Conservation (phyloP, 192 early-diverging fungal genomes). For the Phlyctochytrium arcticum region DNA sequence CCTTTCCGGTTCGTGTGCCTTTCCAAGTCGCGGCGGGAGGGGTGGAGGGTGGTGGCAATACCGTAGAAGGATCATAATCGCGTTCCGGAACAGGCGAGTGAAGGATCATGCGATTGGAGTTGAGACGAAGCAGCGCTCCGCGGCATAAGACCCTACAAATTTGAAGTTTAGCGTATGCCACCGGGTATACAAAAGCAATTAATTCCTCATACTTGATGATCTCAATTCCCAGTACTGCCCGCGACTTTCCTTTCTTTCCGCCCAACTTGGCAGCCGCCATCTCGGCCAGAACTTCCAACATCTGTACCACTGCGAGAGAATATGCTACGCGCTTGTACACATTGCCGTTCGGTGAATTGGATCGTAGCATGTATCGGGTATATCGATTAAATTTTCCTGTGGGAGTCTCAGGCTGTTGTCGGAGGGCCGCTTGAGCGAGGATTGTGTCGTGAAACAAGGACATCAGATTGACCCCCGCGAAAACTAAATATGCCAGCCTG, state of each 20-base stretch:
- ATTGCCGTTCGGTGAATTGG: slow-evolving; percentile 26
- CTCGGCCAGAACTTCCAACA: slow-evolving; percentile 68
- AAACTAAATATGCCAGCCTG: slow-evolving; percentile 45
- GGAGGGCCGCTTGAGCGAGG: slow-evolving; percentile 44
- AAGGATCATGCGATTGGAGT: slow-evolving; percentile 55
- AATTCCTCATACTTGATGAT: slow-evolving; percentile 52
- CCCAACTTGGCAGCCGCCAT: slow-evolving; percentile 70
- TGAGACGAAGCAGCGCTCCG: slow-evolving; percentile 46
- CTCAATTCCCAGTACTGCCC: slow-evolving; percentile 61
- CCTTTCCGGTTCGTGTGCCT: slow-evolving; percentile 47
- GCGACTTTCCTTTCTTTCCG: slow-evolving; percentile 58
- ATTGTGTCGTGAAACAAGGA: slow-evolving; percentile 86
- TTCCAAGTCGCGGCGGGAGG: slow-evolving; percentile 37
- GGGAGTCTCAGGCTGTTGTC: slow-evolving; percentile 25
- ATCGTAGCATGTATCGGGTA: slow-evolving; percentile 55
- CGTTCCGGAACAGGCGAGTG: slow-evolving; percentile 59
- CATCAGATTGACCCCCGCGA: slow-evolving; percentile 73
- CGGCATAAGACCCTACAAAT: slow-evolving; percentile 41
- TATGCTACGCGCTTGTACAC: slow-evolving; percentile 58
- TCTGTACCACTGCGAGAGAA: slow-evolving; percentile 66
- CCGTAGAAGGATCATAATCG: slow-evolving; percentile 54
- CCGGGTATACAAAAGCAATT: neutral
- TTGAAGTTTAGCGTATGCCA: neutral
- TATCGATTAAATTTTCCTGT: slow-evolving; percentile 66
- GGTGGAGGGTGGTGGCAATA: slow-evolving; percentile 5